A percentile compares a stretch with the other conserved stretches of the same genome.
These are phyloP conservation scores for Nakazawaea populi DNA, from an alignment of 805 yeast species.

Conservation along the genomic window DNA sequence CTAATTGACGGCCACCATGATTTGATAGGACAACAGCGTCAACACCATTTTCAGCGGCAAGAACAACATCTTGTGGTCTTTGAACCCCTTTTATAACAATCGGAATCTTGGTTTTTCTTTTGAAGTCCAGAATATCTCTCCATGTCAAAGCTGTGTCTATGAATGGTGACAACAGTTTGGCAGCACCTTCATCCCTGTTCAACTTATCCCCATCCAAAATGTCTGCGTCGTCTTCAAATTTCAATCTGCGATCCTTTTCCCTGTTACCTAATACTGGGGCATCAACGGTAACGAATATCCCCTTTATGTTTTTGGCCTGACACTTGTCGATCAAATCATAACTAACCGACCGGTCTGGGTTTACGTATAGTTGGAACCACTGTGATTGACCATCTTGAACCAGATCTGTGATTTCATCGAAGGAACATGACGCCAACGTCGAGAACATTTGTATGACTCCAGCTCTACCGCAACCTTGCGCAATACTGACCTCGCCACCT, in stretches of 20 bases:
- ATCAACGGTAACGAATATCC: constrained; percentile 35
- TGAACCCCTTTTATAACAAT: constrained; percentile 78
- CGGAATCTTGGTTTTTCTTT: constrained; percentile 36
- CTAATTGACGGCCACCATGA: constrained; percentile 89
- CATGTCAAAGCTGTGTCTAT: constrained; percentile 30
- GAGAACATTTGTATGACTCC: constrained; percentile 41
- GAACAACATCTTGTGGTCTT: constrained; percentile 68
- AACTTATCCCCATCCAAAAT: constrained; percentile 63
- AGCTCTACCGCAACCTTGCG: constrained; percentile 71
- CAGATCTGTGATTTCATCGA: constrained; percentile 35
- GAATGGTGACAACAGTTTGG: constrained; percentile 76
- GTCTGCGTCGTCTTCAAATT: constrained; percentile 43
- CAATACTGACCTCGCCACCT: constrained; percentile 84
- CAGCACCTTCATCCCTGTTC: constrained; percentile 75
- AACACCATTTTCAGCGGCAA: constrained; percentile 67
- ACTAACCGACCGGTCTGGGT: constrained; percentile 24
- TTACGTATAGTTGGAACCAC: constrained; percentile 36
- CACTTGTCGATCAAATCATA: constrained; percentile 25
- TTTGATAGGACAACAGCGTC: constrained; percentile 78
- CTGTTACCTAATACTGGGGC: constrained; percentile 38
- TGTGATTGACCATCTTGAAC: constrained; percentile 31
- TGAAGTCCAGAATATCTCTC: constrained; percentile 17
- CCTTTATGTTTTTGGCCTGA: constrained; percentile 25
- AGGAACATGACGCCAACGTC: constrained; percentile 37
- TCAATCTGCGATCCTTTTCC: constrained; percentile 35